Evolutionary conservation across 108 stramenopile species (phyloP).

Genomic region (Skeletonema costatum): DNA sequence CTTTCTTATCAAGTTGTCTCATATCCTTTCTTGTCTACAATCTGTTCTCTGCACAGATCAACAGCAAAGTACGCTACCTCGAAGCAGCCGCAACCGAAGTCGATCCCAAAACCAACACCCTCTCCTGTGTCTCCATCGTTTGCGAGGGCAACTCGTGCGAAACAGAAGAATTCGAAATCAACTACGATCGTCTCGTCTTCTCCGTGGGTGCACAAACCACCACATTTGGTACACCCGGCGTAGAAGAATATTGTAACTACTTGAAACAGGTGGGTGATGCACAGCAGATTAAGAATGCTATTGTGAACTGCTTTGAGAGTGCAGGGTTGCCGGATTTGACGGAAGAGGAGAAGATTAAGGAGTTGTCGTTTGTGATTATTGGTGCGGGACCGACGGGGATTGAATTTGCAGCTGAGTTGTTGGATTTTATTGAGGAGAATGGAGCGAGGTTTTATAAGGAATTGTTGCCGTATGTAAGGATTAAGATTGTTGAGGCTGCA

Average conservation of each 20-base stretch:
- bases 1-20: neutral
- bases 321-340: conserved; percentile 89
- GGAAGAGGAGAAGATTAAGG: conserved; percentile 60
- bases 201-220: conserved; percentile 94
- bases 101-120: conserved; percentile 59
- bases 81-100: conserved; percentile 89
- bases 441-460: conserved; percentile 90
- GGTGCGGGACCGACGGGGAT: conserved; percentile 96
- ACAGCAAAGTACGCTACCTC: conserved; percentile 78
- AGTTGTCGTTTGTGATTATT: conserved; percentile 90
- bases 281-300: conserved; percentile 76
- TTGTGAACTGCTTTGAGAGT: conserved; percentile 95
- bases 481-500: conserved; percentile 95
- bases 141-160: conserved; percentile 92
- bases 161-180: conserved; percentile 81
- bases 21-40: neutral
- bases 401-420: conserved; percentile 93
- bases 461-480: conserved; percentile 79
- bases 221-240: conserved; percentile 94
- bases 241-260: conserved; percentile 91
- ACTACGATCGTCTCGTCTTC: conserved; percentile 88
- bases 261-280: conserved; percentile 91
- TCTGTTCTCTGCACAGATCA: conserved; percentile 50
- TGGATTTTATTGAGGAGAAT: conserved; percentile 94
- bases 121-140: conserved; percentile 86